phyloP scores from a whole-genome alignment of 495 filamentous ascomycete genomes.

The Mytilinidion resinicola region DNA sequence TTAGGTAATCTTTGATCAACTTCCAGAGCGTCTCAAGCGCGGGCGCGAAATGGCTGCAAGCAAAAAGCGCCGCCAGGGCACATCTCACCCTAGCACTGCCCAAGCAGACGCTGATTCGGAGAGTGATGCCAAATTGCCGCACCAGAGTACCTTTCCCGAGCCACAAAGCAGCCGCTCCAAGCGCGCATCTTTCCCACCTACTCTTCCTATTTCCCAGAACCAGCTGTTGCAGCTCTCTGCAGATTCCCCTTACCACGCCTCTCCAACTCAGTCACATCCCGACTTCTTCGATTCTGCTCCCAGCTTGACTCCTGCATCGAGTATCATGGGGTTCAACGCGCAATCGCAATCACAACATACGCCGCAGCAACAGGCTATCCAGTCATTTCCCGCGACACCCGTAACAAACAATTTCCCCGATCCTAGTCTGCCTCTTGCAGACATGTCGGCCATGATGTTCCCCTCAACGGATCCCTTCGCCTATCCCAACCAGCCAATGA shows the following conservation, averaged over 20 bases:
- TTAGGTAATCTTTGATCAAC: conserved; percentile 69
- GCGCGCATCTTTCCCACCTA: conserved; percentile 5
- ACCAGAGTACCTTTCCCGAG: conserved; percentile 47
- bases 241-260: neutral
- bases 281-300: conserved; percentile 24
- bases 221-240: conserved; percentile 5
- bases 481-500: conserved; percentile 80
- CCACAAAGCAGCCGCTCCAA: conserved; percentile 26
- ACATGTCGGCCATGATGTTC: conserved; percentile 88
- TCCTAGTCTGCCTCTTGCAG: conserved; percentile 50
- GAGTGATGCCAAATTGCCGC: conserved; percentile 21
- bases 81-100: conserved; percentile 13
- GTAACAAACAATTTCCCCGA: conserved; percentile 17
- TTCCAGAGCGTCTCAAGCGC: conserved; percentile 63
- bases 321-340: conserved; percentile 6
- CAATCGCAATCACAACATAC: neutral
- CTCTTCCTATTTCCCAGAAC: conserved; percentile 15
- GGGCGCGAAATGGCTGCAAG: conserved; percentile 24
- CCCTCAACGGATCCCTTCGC: conserved; percentile 83
- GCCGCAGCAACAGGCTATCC: conserved; percentile 1
- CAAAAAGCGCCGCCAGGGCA: conserved; percentile 22
- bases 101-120: conserved; percentile 21
- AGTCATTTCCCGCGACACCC: conserved; percentile 9
- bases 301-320: conserved; percentile 17
- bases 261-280: conserved; percentile 10